phyloP scores from a whole-genome alignment of 2,329 filamentous ascomycete genomes.

The Sphaerostilbella broomeana region DNA sequence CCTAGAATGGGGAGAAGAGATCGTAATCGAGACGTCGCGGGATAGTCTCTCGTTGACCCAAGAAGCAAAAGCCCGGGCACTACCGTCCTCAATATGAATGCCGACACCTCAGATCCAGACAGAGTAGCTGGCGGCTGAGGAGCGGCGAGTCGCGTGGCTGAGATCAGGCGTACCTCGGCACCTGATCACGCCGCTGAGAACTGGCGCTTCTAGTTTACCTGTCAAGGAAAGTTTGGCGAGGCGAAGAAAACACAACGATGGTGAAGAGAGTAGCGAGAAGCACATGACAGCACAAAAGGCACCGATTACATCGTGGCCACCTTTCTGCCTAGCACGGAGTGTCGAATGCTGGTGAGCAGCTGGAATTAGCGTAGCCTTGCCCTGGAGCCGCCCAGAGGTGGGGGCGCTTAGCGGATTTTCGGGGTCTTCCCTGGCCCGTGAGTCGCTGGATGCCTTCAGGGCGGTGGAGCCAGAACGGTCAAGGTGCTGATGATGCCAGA shows the following conservation, averaged over 20 bases:
- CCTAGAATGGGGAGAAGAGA: too few relatives aligned
- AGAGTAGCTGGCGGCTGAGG: not conserved
- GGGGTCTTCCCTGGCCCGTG: constrained; percentile 9
- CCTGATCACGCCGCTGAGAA: constrained; percentile 1
- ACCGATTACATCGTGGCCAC: constrained; percentile 1
- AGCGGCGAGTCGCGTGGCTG: not conserved
- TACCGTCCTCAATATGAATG: constrained; percentile 5
- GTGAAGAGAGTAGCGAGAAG: not conserved
- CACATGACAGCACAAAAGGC: constrained; percentile 11
- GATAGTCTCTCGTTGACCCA: too few relatives aligned
- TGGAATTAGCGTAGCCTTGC: not conserved
- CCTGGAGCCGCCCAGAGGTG: constrained; percentile 4
- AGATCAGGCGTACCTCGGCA: constrained; percentile 2
- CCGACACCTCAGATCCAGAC: not conserved
- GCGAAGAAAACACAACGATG: constrained; percentile 1
- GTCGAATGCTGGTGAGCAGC: constrained; percentile 3
- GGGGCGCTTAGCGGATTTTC: constrained; percentile 6
- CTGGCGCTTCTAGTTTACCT: not conserved
- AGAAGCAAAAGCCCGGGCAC: constrained; percentile 6
- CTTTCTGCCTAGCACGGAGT: constrained; percentile 6
- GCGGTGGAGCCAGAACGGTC: too few relatives aligned
- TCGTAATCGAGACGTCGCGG: too few relatives aligned
- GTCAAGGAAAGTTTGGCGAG: constrained; percentile 1
- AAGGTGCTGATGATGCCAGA: not conserved
- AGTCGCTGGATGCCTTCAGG: not conserved